phyloP scores from a whole-genome alignment of 2,329 filamentous ascomycete species.

The Fusarium citri region DNA sequence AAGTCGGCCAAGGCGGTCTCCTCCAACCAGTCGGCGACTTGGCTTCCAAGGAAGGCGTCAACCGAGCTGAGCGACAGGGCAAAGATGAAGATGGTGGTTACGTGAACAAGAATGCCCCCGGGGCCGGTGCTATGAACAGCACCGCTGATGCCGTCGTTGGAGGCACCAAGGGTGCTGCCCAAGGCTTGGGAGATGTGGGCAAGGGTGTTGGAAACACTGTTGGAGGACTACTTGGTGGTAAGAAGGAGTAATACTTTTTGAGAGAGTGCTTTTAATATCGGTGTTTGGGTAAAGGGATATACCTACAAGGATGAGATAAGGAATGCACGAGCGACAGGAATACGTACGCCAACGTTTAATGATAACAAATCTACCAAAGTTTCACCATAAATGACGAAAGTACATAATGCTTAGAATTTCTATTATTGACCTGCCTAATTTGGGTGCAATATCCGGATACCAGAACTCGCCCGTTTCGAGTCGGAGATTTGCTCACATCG shows the following conservation, averaged over 20 bases:
- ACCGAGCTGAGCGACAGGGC: conserved; percentile 71
- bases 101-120: conserved; percentile 48
- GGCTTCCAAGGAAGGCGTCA: conserved; percentile 72
- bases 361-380: not conserved
- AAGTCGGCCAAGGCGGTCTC: conserved; percentile 76
- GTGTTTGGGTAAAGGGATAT: conserved; percentile 16
- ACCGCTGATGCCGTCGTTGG: conserved; percentile 46
- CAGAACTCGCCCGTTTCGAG: not conserved
- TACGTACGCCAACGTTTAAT: conserved; percentile 16
- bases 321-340: not conserved
- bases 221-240: conserved; percentile 52
- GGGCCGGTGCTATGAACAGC: conserved; percentile 44
- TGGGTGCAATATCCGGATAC: not conserved
- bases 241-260: conserved; percentile 37
- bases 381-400: not conserved
- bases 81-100: conserved; percentile 70
- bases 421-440: not conserved
- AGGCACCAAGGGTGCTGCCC: conserved; percentile 49
- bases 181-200: conserved; percentile 45
- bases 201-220: conserved; percentile 40
- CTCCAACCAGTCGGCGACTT: conserved; percentile 72
- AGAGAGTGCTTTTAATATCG: not conserved
- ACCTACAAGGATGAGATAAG: not conserved
- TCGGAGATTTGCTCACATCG: not conserved
- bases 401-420: not conserved